A percentile compares a stretch with the other conserved stretches of the same genome.
Conservation (phyloP, 176 grass and related monocot genomes). For the Aegilops sharonensis region DNA sequence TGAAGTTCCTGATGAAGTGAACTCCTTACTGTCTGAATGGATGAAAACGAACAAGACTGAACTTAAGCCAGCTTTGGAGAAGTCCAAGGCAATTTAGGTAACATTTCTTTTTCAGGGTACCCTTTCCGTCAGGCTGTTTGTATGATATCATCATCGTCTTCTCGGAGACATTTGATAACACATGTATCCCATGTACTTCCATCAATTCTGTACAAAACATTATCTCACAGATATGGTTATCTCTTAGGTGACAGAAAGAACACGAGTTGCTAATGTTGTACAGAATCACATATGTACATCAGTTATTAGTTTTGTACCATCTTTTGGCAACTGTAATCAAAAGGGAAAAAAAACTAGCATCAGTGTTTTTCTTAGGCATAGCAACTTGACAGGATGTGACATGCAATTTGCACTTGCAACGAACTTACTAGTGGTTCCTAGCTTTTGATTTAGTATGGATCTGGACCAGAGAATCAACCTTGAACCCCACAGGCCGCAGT, state of each 20-base stretch:
- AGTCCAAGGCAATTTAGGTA: constrained; percentile 39
- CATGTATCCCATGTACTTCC: constrained; percentile 10
- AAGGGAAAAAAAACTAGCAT: not conserved
- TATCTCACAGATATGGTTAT: not conserved
- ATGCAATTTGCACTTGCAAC: constrained; percentile 12
- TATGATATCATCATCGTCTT: not conserved
- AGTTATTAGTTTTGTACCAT: not conserved
- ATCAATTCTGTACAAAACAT: not conserved
- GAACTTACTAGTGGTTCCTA: constrained; percentile 15
- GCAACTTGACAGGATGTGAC: not conserved
- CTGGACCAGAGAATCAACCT: constrained; percentile 4
- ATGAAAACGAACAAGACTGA: constrained; percentile 41
- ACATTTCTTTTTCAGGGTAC: constrained; percentile 12
- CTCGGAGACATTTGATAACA: not conserved
- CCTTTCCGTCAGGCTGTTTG: constrained; percentile 1
- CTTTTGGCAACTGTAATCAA: not conserved
- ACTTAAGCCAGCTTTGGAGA: constrained; percentile 39
- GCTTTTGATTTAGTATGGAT: constrained; percentile 22
- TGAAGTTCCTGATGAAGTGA: constrained; percentile 87
- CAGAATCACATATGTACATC: not conserved
- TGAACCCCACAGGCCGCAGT: not conserved
- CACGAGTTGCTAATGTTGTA: not conserved
- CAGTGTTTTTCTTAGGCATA: not conserved
- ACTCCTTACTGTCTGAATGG: constrained; percentile 66
- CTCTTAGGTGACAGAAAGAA: not conserved